Evolutionary conservation across 306 rosid genomes (phyloP).

Genomic region (Rubus parviflorus): DNA sequence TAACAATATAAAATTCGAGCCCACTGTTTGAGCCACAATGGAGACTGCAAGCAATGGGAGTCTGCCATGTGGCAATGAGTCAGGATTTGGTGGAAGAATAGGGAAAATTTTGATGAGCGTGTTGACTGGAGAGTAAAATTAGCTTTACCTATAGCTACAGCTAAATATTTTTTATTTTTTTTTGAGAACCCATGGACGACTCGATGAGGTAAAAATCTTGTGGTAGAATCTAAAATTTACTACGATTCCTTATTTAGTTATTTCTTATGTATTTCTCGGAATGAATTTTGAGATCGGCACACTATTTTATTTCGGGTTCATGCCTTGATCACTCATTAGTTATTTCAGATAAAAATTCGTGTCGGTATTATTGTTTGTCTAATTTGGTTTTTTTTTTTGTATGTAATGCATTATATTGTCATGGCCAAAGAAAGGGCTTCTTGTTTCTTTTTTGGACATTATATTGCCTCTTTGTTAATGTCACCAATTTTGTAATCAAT

Average conservation of each 20-base stretch:
- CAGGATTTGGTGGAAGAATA: not conserved
- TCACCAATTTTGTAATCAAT: too few relatives aligned
- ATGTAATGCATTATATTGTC: too few relatives aligned
- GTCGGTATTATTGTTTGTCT: too few relatives aligned
- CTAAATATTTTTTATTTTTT: not conserved
- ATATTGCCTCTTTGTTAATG: too few relatives aligned
- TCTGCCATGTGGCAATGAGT: not conserved
- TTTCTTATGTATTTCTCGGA: too few relatives aligned
- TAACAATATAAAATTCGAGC: not conserved
- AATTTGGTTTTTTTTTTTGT: too few relatives aligned
- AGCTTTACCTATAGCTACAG: not conserved
- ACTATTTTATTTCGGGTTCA: too few relatives aligned
- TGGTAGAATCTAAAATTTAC: not conserved
- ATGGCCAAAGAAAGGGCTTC: too few relatives aligned
- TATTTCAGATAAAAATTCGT: too few relatives aligned
- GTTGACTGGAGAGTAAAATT: not conserved
- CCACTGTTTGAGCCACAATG: not conserved
- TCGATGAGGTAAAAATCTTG: not conserved
- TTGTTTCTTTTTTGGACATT: too few relatives aligned
- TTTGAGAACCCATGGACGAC: not conserved
- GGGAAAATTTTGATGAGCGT: not conserved
- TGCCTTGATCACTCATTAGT: too few relatives aligned
- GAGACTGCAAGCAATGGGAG: not conserved
- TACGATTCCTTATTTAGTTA: not conserved
- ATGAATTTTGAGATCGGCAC: too few relatives aligned